Conservation (phyloP, 2,329 filamentous ascomycete species). For the Neofusicoccum laricinum region DNA sequence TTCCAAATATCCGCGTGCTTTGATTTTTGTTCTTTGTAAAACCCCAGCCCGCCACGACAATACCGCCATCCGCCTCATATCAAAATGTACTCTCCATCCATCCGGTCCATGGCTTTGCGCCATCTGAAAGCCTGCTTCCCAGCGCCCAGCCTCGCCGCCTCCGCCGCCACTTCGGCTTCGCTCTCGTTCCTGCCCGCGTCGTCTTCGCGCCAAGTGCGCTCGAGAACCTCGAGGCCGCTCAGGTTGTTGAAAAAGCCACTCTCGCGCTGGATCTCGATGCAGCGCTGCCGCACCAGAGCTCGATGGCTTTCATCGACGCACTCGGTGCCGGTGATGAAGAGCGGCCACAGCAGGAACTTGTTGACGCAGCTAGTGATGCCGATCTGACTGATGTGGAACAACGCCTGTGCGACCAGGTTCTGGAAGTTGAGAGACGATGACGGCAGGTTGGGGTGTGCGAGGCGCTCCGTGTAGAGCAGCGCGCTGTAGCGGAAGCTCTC, state of each 20-base stretch:
- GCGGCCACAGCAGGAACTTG: conserved; percentile 89
- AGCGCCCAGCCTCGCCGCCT: conserved; percentile 22
- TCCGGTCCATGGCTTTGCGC: conserved; percentile 50
- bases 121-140: conserved; percentile 46
- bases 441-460: conserved; percentile 72
- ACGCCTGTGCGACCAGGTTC: conserved; percentile 74
- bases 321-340: conserved; percentile 87
- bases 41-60: background rate
- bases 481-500: conserved; percentile 89
- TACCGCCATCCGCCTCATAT: conserved; percentile 33
- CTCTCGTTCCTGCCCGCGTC: conserved; percentile 28
- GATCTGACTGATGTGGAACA: conserved; percentile 79
- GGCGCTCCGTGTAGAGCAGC: conserved; percentile 82
- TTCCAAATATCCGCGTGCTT: background rate
- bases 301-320: conserved; percentile 80
- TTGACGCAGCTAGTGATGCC: conserved; percentile 69
- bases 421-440: conserved; percentile 77
- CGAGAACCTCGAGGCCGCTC: conserved; percentile 77
- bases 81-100: conserved; percentile 52
- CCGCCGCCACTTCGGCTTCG: conserved; percentile 16
- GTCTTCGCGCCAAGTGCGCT: conserved; percentile 73
- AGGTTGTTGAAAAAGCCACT: conserved; percentile 94
- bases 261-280: conserved; percentile 80
- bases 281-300: conserved; percentile 73
- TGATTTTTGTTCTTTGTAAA: background rate